A percentile compares a stretch with the other conserved stretches of the same genome.
These are phyloP conservation scores for Amauroascus niger DNA, from an alignment of 2,329 filamentous ascomycete genomes.

Conservation along the genomic window DNA sequence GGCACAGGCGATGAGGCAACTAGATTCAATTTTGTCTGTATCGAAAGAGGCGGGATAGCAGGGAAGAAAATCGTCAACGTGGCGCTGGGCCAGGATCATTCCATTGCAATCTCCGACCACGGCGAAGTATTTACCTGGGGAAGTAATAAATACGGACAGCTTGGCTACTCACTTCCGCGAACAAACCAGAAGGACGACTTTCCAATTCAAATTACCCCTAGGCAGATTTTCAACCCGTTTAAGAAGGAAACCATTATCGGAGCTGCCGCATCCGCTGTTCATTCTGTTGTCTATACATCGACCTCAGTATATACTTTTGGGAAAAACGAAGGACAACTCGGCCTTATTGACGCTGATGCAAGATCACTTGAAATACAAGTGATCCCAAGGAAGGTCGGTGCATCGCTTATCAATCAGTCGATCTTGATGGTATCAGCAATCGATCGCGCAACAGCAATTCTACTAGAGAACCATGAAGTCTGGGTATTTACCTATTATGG, in stretches of 20 bases:
- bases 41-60: slow-evolving; percentile 62
- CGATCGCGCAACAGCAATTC: slow-evolving; percentile 74
- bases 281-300: slow-evolving; percentile 80
- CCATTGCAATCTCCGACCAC: slow-evolving; percentile 69
- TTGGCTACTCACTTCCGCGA: slow-evolving; percentile 70
- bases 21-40: slow-evolving; percentile 72
- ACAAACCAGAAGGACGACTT: slow-evolving; percentile 61
- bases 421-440: slow-evolving; percentile 80
- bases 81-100: slow-evolving; percentile 84
- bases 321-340: slow-evolving; percentile 88
- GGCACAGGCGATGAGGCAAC: slow-evolving; percentile 86
- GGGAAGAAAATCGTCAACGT: slow-evolving; percentile 67
- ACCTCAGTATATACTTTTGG: slow-evolving; percentile 85
- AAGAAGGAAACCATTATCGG: slow-evolving; percentile 78
- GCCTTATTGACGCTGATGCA: slow-evolving; percentile 88
- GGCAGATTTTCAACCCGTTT: slow-evolving; percentile 82
- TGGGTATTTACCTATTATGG: slow-evolving; percentile 94
- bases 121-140: slow-evolving; percentile 97
- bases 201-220: slow-evolving; percentile 67
- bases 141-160: slow-evolving; percentile 71
- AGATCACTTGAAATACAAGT: slow-evolving; percentile 77
- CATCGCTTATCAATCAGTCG: slow-evolving; percentile 61
- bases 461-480: slow-evolving; percentile 79
- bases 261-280: slow-evolving; percentile 76
- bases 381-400: slow-evolving; percentile 75